Base-by-base conservation (phyloP, 2,329 filamentous ascomycete genomes). In the Xylariaceae sp. region DNA sequence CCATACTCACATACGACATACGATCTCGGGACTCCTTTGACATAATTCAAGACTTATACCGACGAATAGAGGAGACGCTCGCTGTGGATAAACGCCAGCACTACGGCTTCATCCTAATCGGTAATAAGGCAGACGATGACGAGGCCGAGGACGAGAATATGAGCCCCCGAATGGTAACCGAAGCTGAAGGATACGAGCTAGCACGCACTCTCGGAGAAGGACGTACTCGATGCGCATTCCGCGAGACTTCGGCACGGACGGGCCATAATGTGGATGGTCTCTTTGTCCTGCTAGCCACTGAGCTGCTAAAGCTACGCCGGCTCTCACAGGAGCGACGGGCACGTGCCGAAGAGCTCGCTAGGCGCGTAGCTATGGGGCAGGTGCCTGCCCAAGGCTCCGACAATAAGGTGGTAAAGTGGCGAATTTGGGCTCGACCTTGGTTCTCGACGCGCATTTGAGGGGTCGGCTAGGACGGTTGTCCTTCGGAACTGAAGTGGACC, bases 181-280 rank as follows among this genome's bases (percentile, higher is more conserved):
- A 66, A 65, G 62, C 60, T 3, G 68, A 71, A 42, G 72, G 71
- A 4, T 58, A 62, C 53, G 64, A 61, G 50, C 51, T 65, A 0
- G 68, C 68, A 1, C 40, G 51, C 29, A 50, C 31, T 31, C 41
- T 61, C 52, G 58, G 48, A 51, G 55, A 48, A 34, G 60, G 39
- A 46, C 61, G 31, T 35, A 43, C 49, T 27, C 57, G 61, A 37
- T 56, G 66, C 60, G 35, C 56, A 11, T 70, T 70, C 51, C 40
- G 69, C n/a, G 70, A 72, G 60, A 67, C 68, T 1, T 73, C 71
- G 39, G 70, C 70, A 2, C 62, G 57, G 50, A 68, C 68, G 19
- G 72, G 71, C n/a, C 68, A 70, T 39, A 68, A 70, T 31, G 63
- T 74, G n/a, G 61, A 64, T 11, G 53, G 57, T 29, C 35, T 73